phyloP scores from a whole-genome alignment of 352 stramenopile genomes.

The Pythium rhizo-oryzae region DNA sequence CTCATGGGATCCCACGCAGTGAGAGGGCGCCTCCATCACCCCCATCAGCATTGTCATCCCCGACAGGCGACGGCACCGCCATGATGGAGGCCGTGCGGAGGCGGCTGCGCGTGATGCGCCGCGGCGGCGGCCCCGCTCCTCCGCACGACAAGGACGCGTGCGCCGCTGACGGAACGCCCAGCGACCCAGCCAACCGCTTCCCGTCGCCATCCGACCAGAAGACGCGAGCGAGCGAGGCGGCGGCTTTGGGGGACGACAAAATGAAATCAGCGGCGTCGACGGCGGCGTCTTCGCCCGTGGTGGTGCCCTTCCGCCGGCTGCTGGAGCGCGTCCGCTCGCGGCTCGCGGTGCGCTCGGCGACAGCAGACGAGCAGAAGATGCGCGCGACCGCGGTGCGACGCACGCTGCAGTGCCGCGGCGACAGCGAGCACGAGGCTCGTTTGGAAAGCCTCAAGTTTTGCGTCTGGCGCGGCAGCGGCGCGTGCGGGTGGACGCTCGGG shows the following conservation, averaged over 20 bases:
- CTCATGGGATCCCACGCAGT: background rate
- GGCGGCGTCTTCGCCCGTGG: background rate
- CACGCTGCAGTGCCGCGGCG: background rate
- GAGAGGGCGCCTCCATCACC: background rate
- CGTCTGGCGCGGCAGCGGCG: constrained; percentile 38
- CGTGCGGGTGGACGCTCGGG: constrained; percentile 11
- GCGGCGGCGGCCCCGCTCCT: background rate
- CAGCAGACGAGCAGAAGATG: too few relatives aligned
- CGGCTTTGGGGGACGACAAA: background rate
- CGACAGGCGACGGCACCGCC: background rate
- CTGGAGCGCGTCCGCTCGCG: constrained; percentile 20
- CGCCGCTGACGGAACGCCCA: background rate
- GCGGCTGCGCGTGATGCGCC: constrained; percentile 16
- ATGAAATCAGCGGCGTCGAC: constrained; percentile 6
- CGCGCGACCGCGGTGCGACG: background rate
- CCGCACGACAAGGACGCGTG: background rate
- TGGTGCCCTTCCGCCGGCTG: constrained; percentile 19
- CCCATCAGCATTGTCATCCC: background rate
- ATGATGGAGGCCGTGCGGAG: constrained; percentile 20
- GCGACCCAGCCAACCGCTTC: background rate
- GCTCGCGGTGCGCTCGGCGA: background rate
- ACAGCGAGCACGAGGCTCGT: background rate
- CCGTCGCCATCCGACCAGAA: background rate
- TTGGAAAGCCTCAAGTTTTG: constrained; percentile 49
- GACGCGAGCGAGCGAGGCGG: background rate